Conservation (phyloP, 768 basidiomycete genomes). For the Pulveroboletus sp. region DNA sequence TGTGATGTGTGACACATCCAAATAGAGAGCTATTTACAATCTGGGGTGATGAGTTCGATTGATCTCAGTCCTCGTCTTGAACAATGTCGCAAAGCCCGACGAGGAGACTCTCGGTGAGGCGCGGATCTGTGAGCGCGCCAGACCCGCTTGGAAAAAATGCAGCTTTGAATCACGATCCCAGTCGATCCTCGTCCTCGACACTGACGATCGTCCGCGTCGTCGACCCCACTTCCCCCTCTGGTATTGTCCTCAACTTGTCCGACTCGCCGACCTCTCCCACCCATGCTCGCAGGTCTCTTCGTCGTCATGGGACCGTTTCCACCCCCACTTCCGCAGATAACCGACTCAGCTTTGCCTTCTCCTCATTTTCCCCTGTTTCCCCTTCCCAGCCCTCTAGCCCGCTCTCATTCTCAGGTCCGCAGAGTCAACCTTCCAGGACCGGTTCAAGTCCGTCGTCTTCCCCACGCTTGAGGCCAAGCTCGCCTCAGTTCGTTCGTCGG, state of each 20-base stretch:
- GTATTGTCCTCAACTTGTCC: conserved; percentile 19
- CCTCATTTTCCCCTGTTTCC: conserved; percentile 48
- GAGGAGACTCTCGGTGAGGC: conserved; percentile 47
- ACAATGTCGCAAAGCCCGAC: conserved; percentile 19
- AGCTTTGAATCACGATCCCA: conserved; percentile 49
- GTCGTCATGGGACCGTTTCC: conserved; percentile 32
- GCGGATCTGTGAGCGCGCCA: conserved; percentile 65
- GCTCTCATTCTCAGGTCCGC: conserved; percentile 25
- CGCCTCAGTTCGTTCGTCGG: conserved; percentile 37
- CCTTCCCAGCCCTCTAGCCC: conserved; percentile 17
- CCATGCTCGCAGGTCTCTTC: conserved; percentile 30
- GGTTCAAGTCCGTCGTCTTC: conserved; percentile 35
- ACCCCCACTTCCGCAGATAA: conserved; percentile 25
- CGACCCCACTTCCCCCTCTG: conserved; percentile 29
- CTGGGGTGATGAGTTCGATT: not conserved
- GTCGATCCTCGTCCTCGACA: conserved; percentile 55
- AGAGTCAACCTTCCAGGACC: conserved; percentile 31
- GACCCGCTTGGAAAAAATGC: conserved; percentile 67
- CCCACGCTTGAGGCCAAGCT: conserved; percentile 48
- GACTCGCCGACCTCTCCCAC: conserved; percentile 25
- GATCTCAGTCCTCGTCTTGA: not conserved
- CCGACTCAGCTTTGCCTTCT: conserved; percentile 63
- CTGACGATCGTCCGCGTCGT: conserved; percentile 75
- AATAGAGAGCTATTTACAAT: conserved; percentile 4
- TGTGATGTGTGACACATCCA: conserved; percentile 1